A percentile compares a stretch with the other conserved stretches of the same genome.
Conservation (phyloP, 176 grass and related monocot species). For the Eragrostis nindensis region DNA sequence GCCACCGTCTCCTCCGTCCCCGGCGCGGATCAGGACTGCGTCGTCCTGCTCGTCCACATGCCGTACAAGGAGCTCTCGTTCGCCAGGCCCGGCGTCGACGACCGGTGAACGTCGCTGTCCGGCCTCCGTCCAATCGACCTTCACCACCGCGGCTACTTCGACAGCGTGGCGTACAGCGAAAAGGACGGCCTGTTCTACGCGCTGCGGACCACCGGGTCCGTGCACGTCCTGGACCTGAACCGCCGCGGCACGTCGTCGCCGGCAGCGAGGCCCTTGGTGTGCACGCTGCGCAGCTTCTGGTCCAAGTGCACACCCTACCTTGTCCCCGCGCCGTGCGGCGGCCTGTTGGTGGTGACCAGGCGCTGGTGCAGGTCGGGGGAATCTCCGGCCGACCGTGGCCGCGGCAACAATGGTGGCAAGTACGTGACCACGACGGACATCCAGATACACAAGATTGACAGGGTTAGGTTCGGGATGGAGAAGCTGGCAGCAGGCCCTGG, state of each 20-base stretch:
- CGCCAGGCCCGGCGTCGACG: no score
- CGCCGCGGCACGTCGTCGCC: neutral
- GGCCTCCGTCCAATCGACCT: no score
- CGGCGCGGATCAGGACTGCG: no score
- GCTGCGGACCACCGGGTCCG: no score
- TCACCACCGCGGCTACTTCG: neutral
- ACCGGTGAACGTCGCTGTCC: neutral
- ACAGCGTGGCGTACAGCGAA: neutral
- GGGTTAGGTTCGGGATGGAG: neutral
- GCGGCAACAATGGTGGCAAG: neutral
- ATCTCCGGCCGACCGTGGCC: neutral
- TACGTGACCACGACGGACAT: neutral
- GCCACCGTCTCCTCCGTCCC: no score
- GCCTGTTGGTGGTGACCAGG: neutral
- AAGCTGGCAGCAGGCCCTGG: neutral
- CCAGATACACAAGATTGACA: neutral
- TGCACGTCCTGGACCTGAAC: neutral
- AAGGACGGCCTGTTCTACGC: neutral
- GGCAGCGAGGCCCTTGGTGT: neutral
- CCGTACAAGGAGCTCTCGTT: no score
- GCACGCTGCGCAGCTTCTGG: neutral
- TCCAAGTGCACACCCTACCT: constrained; percentile 1
- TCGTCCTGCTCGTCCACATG: no score
- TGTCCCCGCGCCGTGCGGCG: neutral
- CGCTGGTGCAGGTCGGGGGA: neutral